Conservation (phyloP, 106 monocot genomes). For the Dendrobium officinale region DNA sequence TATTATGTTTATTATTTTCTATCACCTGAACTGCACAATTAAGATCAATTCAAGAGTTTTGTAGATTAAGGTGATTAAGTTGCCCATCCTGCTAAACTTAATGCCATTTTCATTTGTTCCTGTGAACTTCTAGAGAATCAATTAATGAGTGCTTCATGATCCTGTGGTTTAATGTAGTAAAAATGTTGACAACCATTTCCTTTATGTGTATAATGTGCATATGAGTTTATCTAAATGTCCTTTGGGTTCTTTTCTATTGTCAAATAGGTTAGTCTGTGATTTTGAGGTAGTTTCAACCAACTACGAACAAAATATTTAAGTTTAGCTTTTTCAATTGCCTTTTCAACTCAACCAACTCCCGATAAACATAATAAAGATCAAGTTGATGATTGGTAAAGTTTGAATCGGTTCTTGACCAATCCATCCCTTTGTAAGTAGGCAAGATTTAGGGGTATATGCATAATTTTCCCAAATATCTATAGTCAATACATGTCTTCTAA, state of each 20-base stretch:
- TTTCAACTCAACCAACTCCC: neutral
- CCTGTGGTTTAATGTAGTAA: neutral
- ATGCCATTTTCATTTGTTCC: too few species aligned
- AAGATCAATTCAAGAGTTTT: neutral
- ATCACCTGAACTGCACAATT: neutral
- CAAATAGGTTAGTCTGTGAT: neutral
- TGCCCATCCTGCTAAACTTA: too few species aligned
- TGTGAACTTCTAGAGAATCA: neutral
- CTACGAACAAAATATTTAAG: neutral
- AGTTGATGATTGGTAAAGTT: neutral
- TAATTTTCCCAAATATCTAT: neutral
- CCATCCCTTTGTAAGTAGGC: neutral
- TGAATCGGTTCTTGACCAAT: neutral
- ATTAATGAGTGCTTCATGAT: neutral
- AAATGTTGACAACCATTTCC: neutral
- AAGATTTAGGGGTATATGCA: neutral
- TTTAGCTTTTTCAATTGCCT: neutral
- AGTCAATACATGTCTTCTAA: neutral
- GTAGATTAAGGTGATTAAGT: neutral
- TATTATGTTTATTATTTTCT: neutral
- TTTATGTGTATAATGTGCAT: neutral
- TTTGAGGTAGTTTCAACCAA: neutral
- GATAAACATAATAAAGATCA: neutral
- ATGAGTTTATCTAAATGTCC: neutral
- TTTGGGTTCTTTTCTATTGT: neutral